These are phyloP conservation scores for Pseudocercospora pini-densiflorae DNA, from an alignment of 2,329 filamentous ascomycete genomes.

Conservation along the genomic window DNA sequence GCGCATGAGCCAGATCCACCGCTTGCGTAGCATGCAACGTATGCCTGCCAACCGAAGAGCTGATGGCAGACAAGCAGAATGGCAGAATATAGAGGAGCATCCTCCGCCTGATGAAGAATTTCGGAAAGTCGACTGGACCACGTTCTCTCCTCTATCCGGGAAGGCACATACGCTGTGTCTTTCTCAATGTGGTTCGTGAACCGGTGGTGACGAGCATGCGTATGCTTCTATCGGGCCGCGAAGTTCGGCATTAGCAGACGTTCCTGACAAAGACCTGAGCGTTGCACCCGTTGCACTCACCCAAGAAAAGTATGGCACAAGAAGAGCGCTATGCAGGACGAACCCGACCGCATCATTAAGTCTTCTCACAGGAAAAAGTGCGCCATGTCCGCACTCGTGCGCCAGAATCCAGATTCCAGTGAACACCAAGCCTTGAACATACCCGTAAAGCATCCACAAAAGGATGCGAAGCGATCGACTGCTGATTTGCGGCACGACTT, in stretches of 20 bases:
- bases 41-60: slow-evolving; percentile 36
- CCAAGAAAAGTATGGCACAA: slow-evolving; percentile 74
- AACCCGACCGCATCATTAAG: slow-evolving; percentile 68
- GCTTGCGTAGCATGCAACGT: slow-evolving; percentile 35
- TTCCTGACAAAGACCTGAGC: too few relatives aligned
- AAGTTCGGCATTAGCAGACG: too few relatives aligned
- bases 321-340: slow-evolving; percentile 66
- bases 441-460: slow-evolving; percentile 56
- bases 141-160: slow-evolving; percentile 12
- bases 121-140: slow-evolving; percentile 11
- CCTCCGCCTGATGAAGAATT: slow-evolving; percentile 33
- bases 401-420: slow-evolving; percentile 73
- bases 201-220: slow-evolving; percentile 71
- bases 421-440: slow-evolving; percentile 67
- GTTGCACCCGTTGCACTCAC: too few relatives aligned
- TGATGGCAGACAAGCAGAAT: slow-evolving; percentile 31
- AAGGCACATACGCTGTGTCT: slow-evolving; percentile 45
- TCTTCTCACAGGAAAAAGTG: slow-evolving; percentile 62
- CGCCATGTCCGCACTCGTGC: slow-evolving; percentile 73
- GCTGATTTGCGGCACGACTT: slow-evolving; percentile 6
- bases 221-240: slow-evolving; percentile 57
- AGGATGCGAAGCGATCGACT: slow-evolving; percentile 12
- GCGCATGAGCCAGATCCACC: slow-evolving; percentile 22
- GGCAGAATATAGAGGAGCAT: slow-evolving; percentile 31
- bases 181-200: slow-evolving; percentile 54